Evolutionary conservation across 2,329 filamentous ascomycete species (phyloP), one percentile per base, ranked within the genome.

Genomic region (Aureobasidium musti): DNA sequence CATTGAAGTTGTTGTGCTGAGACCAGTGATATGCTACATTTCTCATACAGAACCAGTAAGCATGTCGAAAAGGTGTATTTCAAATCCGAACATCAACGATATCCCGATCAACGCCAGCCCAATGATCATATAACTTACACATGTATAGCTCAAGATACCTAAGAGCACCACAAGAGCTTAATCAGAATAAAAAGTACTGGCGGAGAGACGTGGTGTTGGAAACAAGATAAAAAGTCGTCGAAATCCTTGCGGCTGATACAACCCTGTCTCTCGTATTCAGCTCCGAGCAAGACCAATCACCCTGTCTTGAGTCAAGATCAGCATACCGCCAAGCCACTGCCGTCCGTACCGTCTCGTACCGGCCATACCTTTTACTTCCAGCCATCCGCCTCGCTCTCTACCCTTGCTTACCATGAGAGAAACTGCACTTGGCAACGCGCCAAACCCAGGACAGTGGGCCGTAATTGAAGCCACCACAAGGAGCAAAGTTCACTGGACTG

Each of bases 281-380:
- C 8, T n/a, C 28, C 30, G 41, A n/a, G 30, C 43, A 26, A 19
- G 14, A 28, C 5, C 35, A 28, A 35, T 30, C 37, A 57, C 53
- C 53, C 53, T 57, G 53, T 13, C 35, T 28, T 10, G 54, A 61
- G 41, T 49, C n/a, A 47, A 6, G 57, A 49, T 61, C 57, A 35
- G 43, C 57, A 43, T 7, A 26, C 30, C 21, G 59, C 59, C 59
- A 63, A 63, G 59, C 45, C 43, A 52, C 57, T 37, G 17, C 57
- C 57, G 59, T 28, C 47, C 61, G 61, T 54, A 64, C 61, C 61
- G 61, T 5, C 61, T 64, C 61, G 61, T 49, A 64, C 61, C 61
- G 61, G 37, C 61, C 49, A 64, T 64, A 54, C 49, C 47, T 53
- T 64, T 45, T 49, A 54, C 60, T 53, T 50, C 37, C 47, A 61